Evolutionary conservation across 2,329 filamentous ascomycete species (phyloP).

Genomic region (Xylaria sp.): DNA sequence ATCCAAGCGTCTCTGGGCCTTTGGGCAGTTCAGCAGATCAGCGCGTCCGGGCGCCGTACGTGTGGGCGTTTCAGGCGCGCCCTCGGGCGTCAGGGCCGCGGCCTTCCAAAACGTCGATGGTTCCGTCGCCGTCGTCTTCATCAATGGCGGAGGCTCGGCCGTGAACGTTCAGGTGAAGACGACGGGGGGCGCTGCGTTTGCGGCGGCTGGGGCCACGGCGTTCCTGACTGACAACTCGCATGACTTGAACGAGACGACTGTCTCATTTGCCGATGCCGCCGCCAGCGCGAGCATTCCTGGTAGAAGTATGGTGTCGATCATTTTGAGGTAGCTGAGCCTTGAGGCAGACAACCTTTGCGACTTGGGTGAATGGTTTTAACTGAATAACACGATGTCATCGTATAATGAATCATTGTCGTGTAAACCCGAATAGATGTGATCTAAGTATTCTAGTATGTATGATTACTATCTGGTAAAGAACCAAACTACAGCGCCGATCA

Average conservation of each 20-base stretch:
- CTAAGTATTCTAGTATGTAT: neutral
- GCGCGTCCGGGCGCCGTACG: slow-evolving; percentile 35
- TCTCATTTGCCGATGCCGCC: slow-evolving; percentile 14
- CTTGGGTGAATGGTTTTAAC: neutral
- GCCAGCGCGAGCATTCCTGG: slow-evolving; percentile 26
- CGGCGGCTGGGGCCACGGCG: slow-evolving; percentile 25
- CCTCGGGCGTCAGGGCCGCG: slow-evolving; percentile 23
- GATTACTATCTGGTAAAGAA: neutral
- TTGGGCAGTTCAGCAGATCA: slow-evolving; percentile 37
- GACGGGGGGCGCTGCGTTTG: slow-evolving; percentile 28
- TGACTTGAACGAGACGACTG: slow-evolving; percentile 35
- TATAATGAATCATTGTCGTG: neutral
- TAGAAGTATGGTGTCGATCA: slow-evolving; percentile 30
- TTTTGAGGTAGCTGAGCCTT: slow-evolving; percentile 17
- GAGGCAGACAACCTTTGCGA: neutral
- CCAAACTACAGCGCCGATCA: neutral
- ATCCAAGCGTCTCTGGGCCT: slow-evolving; percentile 35
- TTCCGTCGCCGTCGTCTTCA: slow-evolving; percentile 37
- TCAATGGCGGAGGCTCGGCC: slow-evolving; percentile 35
- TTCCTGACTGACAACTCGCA: slow-evolving; percentile 40
- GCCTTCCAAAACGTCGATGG: slow-evolving; percentile 41
- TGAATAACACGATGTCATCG: neutral
- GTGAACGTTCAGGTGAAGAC: slow-evolving; percentile 27
- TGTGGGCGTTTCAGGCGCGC: slow-evolving; percentile 32
- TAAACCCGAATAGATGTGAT: no score